Conservation (phyloP, 352 stramenopile species). For the Phytophthora aleatoria region DNA sequence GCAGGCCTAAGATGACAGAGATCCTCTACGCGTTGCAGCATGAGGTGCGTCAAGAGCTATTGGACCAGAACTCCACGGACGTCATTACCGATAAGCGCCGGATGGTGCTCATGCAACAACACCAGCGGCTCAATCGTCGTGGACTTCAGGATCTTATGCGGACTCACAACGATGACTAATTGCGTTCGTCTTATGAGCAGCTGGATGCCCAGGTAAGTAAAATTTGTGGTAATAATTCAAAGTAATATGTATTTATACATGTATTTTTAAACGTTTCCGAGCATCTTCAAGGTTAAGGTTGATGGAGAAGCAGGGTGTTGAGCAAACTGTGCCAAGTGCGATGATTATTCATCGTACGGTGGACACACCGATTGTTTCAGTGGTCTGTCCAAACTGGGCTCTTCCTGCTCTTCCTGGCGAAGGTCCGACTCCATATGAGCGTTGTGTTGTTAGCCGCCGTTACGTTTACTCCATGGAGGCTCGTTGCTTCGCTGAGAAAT, state of each 20-base stretch:
- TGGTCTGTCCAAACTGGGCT: not conserved
- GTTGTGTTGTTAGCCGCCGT: slow-evolving; percentile 10
- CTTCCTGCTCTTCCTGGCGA: slow-evolving; percentile 4
- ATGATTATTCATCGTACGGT: slow-evolving; percentile 6
- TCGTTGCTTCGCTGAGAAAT: slow-evolving; percentile 22
- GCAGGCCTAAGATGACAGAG: slow-evolving; percentile 76
- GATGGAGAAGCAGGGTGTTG: not conserved
- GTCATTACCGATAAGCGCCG: slow-evolving; percentile 64
- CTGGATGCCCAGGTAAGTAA: slow-evolving; percentile 1
- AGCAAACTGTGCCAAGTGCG: slow-evolving; percentile 19
- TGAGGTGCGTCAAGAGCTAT: slow-evolving; percentile 76
- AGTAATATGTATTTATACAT: slow-evolving; percentile 7
- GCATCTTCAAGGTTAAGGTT: too few species aligned
- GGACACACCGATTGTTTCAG: not conserved
- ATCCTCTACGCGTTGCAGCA: slow-evolving; percentile 76
- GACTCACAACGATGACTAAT: slow-evolving; percentile 25
- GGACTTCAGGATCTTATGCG: slow-evolving; percentile 67
- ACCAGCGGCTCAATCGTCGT: slow-evolving; percentile 76
- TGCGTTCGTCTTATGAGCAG: slow-evolving; percentile 5
- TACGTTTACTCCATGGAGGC: slow-evolving; percentile 3
- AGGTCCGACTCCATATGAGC: slow-evolving; percentile 16
- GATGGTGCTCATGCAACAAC: slow-evolving; percentile 73
- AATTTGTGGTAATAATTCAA: slow-evolving; percentile 12
- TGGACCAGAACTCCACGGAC: slow-evolving; percentile 71
- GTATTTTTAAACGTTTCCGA: not conserved